Base-by-base conservation (phyloP, 129 eudicot genomes). In the Flaveria trinervia region DNA sequence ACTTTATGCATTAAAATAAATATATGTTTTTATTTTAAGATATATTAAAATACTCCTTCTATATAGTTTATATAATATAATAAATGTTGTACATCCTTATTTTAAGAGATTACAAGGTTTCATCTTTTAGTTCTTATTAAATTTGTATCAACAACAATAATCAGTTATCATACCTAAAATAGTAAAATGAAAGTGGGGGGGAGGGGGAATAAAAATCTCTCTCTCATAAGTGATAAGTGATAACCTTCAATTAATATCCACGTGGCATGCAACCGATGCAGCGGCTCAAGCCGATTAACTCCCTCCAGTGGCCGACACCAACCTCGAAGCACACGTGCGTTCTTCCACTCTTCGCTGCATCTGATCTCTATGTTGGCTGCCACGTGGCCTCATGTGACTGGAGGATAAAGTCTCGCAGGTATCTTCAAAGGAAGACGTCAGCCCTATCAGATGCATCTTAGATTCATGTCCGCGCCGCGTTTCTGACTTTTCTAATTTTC, bases 271-370 rank as follows among this genome's bases (percentile, higher is more conserved):
- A 14, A 10, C 3, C 2, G 7, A 7, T 23, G 50, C 44, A 62
- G 25, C 77, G 73, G 78, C 83, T 72, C 68, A 79, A 71, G 77
- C 77, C 50, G 28, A 49, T 36, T 36, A 36, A 36, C 20, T 18
- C 13, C 14, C 48, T 13, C n/a, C 18, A 9, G 72, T 64, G 55
- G 64, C 39, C 49, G 59, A 68, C 75, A 71, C 72, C 68, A 52
- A 41, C 41, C 41, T 36, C 41, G 41, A 36, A 36, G 41, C 73
- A 49, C 83, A 79, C 83, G 78, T 79, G 83, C 73, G 25, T 41
- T 30, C 74, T 33, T 51, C 86, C 64, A 74, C 48, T 82, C 82
- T 78, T 87, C 81, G 91, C 88, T 81, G 86, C 91, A 57, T 84
- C 84, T 70, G 59, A 43, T 60, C 49, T 28, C 8, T 28, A 5